Percentiles rank a stretch among this genome's conserved stretches.
Conservation (phyloP, 257 asterid genomes). For the Solanum piurae region DNA sequence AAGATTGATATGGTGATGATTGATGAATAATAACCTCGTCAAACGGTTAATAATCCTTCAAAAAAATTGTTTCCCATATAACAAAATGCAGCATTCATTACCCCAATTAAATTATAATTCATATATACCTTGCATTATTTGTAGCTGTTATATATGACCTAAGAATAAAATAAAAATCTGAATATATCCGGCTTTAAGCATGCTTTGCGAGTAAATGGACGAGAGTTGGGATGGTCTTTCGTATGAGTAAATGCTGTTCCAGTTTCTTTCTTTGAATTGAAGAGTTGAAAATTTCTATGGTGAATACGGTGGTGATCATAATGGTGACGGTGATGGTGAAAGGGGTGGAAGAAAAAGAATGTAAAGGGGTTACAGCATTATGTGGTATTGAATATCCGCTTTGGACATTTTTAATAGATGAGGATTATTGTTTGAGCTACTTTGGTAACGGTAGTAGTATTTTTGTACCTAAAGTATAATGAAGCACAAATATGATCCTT, state of each 20-base stretch:
- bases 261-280: background rate
- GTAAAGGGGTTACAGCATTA: background rate
- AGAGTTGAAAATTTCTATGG: background rate
- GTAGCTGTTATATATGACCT: background rate
- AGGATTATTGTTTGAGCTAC: background rate
- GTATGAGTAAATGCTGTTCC: slow-evolving; percentile 27
- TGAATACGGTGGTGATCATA: background rate
- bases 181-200: slow-evolving; percentile 32
- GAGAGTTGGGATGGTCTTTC: slow-evolving; percentile 17
- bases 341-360: background rate
- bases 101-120: background rate
- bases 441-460: background rate
- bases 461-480: background rate
- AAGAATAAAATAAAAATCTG: background rate
- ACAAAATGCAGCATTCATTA: background rate
- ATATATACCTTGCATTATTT: background rate
- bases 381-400: background rate
- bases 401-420: background rate
- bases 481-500: background rate
- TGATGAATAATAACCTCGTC: background rate
- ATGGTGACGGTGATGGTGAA: background rate
- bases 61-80: background rate
- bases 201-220: slow-evolving; percentile 43
- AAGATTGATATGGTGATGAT: background rate
- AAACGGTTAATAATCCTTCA: background rate